Conservation (phyloP, 2,329 filamentous ascomycete genomes). For the Sclerotinia spermophila region DNA sequence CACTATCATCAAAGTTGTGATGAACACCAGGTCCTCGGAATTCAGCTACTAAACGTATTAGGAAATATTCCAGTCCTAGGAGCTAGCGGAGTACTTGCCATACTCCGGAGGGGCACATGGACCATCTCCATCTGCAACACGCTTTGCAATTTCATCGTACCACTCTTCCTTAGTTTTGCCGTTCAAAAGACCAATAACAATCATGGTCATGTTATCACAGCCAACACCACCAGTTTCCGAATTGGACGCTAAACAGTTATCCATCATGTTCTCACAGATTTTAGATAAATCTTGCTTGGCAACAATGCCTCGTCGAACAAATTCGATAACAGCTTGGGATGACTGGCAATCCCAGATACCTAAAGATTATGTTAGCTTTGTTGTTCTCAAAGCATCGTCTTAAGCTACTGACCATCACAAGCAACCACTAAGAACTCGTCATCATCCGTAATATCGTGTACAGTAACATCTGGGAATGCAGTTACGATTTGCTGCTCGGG, state of each 20-base stretch:
- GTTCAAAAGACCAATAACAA: constrained; percentile 80
- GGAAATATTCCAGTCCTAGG: constrained; percentile 22
- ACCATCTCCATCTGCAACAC: constrained; percentile 94
- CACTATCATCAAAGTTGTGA: constrained; percentile 78
- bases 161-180: constrained; percentile 95
- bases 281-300: constrained; percentile 91
- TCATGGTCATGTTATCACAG: constrained; percentile 99
- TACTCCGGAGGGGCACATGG: constrained; percentile 99
- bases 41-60: constrained; percentile 58
- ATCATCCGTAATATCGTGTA: constrained; percentile 85
- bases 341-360: constrained; percentile 99
- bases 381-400: neutral
- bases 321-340: constrained; percentile 94
- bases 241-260: constrained; percentile 97
- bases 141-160: constrained; percentile 92
- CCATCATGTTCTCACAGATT: constrained; percentile 99
- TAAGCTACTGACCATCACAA: constrained; percentile 70
- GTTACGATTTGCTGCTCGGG: constrained; percentile 99
- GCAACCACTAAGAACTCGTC: constrained; percentile 95
- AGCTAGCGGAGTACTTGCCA: constrained; percentile 55
- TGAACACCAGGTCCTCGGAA: constrained; percentile 80
- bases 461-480: constrained; percentile 88
- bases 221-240: constrained; percentile 96
- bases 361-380: constrained; percentile 41
- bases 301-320: constrained; percentile 92